A percentile compares a stretch with the other conserved stretches of the same genome.
Conservation (phyloP, 1,284 basidiomycete species). For the Stereum hirsutum region DNA sequence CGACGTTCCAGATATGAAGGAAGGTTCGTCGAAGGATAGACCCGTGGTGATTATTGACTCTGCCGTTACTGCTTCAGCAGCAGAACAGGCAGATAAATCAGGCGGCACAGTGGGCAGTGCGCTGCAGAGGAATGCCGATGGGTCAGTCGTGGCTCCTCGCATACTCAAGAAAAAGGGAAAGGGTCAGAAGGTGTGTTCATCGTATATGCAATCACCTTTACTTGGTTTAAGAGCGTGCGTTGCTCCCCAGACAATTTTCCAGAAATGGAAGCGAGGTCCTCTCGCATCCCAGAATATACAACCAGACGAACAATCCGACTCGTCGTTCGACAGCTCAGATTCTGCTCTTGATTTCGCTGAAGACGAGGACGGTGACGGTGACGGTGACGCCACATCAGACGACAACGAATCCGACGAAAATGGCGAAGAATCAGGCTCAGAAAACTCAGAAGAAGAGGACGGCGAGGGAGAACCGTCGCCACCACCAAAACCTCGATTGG, state of each 20-base stretch:
- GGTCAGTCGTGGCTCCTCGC: slow-evolving; percentile 38
- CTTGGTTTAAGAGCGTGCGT: neutral
- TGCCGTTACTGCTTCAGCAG: neutral
- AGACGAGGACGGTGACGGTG: slow-evolving; percentile 15
- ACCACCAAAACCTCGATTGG: slow-evolving; percentile 25
- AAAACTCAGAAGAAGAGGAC: slow-evolving; percentile 11
- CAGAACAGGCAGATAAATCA: neutral
- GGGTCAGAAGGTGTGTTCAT: slow-evolving; percentile 30
- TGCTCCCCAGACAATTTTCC: slow-evolving; percentile 12
- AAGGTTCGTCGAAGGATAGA: slow-evolving; percentile 4
- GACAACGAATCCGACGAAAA: slow-evolving; percentile 5
- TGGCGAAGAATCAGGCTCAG: slow-evolving; percentile 12
- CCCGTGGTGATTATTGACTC: slow-evolving; percentile 15
- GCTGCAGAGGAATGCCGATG: slow-evolving; percentile 49
- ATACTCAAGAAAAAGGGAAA: slow-evolving; percentile 31
- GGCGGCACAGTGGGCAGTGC: slow-evolving; percentile 41
- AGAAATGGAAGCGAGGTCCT: slow-evolving; percentile 20
- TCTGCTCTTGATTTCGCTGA: slow-evolving; percentile 47
- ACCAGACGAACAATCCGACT: slow-evolving; percentile 36
- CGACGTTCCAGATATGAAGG: slow-evolving; percentile 8
- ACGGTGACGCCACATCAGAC: neutral
- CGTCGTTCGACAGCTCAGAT: slow-evolving; percentile 71
- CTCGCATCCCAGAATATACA: slow-evolving; percentile 9
- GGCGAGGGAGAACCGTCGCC: slow-evolving; percentile 3
- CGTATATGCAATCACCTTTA: neutral